Evolutionary conservation across 208 protist genomes (phyloP).

Genomic region (Leishmania amazonensis): DNA sequence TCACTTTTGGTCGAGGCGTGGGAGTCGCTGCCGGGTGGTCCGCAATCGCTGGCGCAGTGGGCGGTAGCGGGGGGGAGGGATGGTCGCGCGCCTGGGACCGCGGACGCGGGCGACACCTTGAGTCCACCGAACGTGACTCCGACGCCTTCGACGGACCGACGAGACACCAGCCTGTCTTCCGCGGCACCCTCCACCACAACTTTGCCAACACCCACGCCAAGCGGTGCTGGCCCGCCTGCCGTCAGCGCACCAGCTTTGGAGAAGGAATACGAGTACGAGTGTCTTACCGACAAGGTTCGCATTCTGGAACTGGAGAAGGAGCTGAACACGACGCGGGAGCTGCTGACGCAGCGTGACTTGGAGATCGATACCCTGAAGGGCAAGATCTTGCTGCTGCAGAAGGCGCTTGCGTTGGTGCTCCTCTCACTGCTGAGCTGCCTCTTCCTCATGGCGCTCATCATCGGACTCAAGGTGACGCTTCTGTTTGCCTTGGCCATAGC

Average conservation of each 20-base stretch:
- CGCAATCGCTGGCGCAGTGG: constrained; percentile 28
- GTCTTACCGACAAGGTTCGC: background rate
- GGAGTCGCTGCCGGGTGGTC: constrained; percentile 19
- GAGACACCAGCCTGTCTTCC: background rate
- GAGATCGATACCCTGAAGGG: constrained; percentile 61
- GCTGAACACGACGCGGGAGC: constrained; percentile 25
- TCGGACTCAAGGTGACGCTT: constrained; percentile 70
- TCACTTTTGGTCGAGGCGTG: constrained; percentile 28
- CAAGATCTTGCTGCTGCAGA: constrained; percentile 66
- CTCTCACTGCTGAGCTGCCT: constrained; percentile 46
- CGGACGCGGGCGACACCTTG: background rate
- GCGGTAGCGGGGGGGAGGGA: background rate
- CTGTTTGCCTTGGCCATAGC: constrained; percentile 29
- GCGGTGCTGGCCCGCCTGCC: background rate
- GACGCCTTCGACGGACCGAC: background rate
- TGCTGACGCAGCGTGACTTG: constrained; percentile 33
- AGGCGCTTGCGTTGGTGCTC: constrained; percentile 59
- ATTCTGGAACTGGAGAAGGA: constrained; percentile 27
- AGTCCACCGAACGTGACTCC: background rate
- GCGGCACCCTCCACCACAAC: background rate
- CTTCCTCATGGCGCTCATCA: constrained; percentile 46
- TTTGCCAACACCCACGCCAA: background rate
- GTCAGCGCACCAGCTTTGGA: constrained; percentile 9
- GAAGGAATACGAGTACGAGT: constrained; percentile 36
- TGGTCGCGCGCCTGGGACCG: background rate